Base-by-base conservation (phyloP, 192 early-diverging fungal genomes). In the Coemansia sp. region DNA sequence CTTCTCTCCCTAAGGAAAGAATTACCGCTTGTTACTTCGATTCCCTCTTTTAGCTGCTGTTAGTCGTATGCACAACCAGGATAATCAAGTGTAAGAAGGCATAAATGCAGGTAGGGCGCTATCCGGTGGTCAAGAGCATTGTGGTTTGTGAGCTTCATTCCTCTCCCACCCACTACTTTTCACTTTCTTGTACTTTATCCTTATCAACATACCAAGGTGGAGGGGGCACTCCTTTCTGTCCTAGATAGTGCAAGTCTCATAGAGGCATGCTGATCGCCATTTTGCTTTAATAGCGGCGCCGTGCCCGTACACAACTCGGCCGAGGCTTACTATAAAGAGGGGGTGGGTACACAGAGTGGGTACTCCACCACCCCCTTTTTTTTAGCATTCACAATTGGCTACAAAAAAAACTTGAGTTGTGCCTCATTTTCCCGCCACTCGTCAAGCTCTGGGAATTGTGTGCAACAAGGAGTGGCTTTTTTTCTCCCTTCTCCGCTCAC, bases 101-200 rank as follows among this genome's bases (percentile, higher is more conserved):
- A 58, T 36, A 58, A 31, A 58, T 34, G 33, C 57, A 58, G 33
- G 57, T 31, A 58, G 31, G 57, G 57, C 57, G 57, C 57, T 58
- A 55, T 55, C 53, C 53, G 53, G 53, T 55, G 53, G 53, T 27
- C 57, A 16, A 18, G 22, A 31, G 24, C 53, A 55, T 55, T 55
- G 53, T 55, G 53, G 24, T 38, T 38, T 47, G 44, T 47, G 44
- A 47, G 44, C 16, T 7, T 7, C 43, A 44, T 44, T 16, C 16
- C 44, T 47, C 44, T 27, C n/a, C 44, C 44, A 27, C 31, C 12
- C 53, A 29, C 53, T 10, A 20, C 9, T 13, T 55, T 29, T 33
- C 53, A 12, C 53, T 24, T 55, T 13, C 53, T 55, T 29, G 12
- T 29, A 12, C 53, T 4, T 55, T 52, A 8, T 22, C 50, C 50